Percentiles rank a stretch among this genome's conserved stretches.
Evolutionary conservation across 2,329 filamentous ascomycete genomes (phyloP).

Genomic region (Colletotrichum filicis): DNA sequence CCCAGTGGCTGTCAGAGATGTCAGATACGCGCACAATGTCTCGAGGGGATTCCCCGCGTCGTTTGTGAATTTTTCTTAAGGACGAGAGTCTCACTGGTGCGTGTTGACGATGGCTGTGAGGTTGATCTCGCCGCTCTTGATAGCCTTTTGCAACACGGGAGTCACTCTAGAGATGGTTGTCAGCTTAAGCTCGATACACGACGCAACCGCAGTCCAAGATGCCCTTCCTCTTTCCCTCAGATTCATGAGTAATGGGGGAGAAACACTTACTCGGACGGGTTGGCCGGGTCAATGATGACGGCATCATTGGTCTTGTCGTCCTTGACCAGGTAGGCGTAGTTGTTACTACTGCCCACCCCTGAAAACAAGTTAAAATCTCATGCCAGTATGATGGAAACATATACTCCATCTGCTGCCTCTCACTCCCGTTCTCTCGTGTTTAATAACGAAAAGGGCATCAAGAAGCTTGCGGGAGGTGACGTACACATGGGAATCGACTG

Average conservation of each 20-base stretch:
- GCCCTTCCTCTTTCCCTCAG: no score
- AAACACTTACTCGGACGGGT: slow-evolving; percentile 75
- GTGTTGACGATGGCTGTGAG: slow-evolving; percentile 94
- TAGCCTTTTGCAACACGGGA: slow-evolving; percentile 77
- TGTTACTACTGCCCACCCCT: slow-evolving; percentile 84
- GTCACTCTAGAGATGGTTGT: slow-evolving; percentile 57
- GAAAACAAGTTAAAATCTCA: slow-evolving; percentile 30
- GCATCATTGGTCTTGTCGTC: slow-evolving; percentile 83
- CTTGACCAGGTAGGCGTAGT: slow-evolving; percentile 86
- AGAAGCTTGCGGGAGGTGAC: slow-evolving; percentile 43
- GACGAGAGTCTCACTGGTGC: slow-evolving; percentile 80
- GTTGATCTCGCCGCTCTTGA: slow-evolving; percentile 78
- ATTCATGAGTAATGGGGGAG: no score
- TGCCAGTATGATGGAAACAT: background rate
- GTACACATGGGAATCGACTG: slow-evolving; percentile 90
- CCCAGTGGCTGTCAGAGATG: slow-evolving; percentile 77
- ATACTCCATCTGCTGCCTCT: background rate
- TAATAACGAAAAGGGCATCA: background rate
- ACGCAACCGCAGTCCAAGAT: no score
- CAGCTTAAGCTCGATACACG: background rate
- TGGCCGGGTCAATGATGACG: slow-evolving; percentile 82
- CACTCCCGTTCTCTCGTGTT: background rate
- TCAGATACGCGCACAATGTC: background rate
- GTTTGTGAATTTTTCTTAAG: background rate
- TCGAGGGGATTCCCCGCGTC: background rate